Conservation (phyloP, 139 green algal species). For the Closterium sp. region DNA sequence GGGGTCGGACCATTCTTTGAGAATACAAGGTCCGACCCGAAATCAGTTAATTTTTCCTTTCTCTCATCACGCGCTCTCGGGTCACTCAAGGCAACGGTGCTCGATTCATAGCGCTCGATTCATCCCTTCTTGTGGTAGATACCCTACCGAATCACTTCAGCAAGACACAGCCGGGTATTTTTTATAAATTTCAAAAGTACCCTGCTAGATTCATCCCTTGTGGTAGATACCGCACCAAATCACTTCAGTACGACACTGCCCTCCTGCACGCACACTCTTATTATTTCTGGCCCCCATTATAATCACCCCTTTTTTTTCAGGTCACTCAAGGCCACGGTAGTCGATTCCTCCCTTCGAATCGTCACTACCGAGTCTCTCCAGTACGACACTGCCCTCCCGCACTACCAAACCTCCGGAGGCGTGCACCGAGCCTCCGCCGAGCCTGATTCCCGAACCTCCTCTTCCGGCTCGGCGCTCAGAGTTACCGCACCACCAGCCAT, state of each 20-base stretch:
- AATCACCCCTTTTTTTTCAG: conserved; percentile 2
- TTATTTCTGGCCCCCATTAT: not conserved
- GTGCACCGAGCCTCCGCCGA: conserved; percentile 9
- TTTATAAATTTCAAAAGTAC: too few species aligned
- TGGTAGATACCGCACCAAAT: not conserved
- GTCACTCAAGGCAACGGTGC: not conserved
- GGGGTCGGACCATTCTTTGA: too few species aligned
- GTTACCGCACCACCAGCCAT: conserved; percentile 37
- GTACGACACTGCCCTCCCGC: conserved; percentile 28
- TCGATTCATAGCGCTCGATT: too few species aligned
- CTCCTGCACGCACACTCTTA: not conserved
- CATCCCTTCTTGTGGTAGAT: too few species aligned
- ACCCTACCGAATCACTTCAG: too few species aligned
- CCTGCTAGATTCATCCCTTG: too few species aligned
- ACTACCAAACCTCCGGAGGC: conserved; percentile 39
- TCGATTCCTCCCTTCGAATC: conserved; percentile 32
- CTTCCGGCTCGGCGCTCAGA: not conserved
- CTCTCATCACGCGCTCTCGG: not conserved
- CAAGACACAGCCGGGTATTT: too few species aligned
- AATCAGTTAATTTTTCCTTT: too few species aligned
- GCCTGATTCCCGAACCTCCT: not conserved
- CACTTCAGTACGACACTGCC: too few species aligned
- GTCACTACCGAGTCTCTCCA: conserved; percentile 17
- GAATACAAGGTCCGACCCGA: too few species aligned
- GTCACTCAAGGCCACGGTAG: conserved; percentile 36